These are phyloP conservation scores for Zalerion maritima DNA, from an alignment of 495 filamentous ascomycete genomes.

Conservation along the genomic window DNA sequence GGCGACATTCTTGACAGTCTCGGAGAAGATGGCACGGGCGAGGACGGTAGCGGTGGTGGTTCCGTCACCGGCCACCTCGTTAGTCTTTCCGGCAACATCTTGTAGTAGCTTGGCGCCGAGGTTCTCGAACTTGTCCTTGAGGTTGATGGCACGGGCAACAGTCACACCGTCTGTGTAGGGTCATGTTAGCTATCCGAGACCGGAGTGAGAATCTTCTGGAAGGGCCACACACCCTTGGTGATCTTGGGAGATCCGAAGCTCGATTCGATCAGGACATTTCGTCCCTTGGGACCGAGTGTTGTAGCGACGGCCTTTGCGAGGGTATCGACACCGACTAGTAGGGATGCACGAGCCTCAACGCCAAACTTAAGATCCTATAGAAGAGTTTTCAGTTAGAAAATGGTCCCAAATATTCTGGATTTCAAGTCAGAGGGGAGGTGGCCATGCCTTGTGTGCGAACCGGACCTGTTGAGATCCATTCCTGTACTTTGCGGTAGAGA, in stretches of 20 bases:
- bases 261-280: conserved; percentile 96
- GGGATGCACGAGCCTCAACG: conserved; percentile 77
- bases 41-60: conserved; percentile 96
- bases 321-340: conserved; percentile 91
- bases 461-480: conserved; percentile 65
- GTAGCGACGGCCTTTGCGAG: conserved; percentile 92
- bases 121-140: conserved; percentile 99
- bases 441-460: conserved; percentile 87
- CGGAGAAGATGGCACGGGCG: conserved; percentile 96
- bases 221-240: conserved; percentile 67
- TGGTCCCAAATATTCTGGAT: conserved; percentile 6
- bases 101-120: conserved; percentile 91
- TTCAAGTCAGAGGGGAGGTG: conserved; percentile 4
- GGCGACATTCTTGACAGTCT: conserved; percentile 98
- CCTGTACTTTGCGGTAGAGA: conserved; percentile 50
- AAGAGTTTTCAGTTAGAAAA: not conserved
- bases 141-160: conserved; percentile 77
- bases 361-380: conserved; percentile 91
- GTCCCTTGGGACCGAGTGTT: conserved; percentile 92
- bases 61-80: conserved; percentile 96
- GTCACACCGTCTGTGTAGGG: conserved; percentile 68
- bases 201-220: not conserved
- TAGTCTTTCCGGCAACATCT: conserved; percentile 98
- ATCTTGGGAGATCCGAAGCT: conserved; percentile 98
- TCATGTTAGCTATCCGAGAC: conserved; percentile 9